phyloP scores from a whole-genome alignment of 257 asterid species.

The Jaltomata sinuosa region DNA sequence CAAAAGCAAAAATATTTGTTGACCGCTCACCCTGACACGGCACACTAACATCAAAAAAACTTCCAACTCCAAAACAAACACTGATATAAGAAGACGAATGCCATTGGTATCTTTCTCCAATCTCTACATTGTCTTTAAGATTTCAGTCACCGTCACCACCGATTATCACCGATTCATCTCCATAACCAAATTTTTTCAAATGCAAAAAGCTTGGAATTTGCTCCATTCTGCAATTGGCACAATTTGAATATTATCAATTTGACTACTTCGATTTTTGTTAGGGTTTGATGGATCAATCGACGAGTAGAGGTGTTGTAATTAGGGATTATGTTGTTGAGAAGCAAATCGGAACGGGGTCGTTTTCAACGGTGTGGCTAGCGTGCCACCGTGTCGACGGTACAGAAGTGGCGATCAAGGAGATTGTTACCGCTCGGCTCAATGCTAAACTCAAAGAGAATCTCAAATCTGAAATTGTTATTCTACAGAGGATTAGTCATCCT shows the following conservation, averaged over 20 bases:
- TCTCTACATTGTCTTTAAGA: background rate
- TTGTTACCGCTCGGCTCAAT: conserved; percentile 47
- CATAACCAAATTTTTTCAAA: no score
- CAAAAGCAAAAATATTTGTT: no score
- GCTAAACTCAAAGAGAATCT: conserved; percentile 68
- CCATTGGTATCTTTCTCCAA: no score
- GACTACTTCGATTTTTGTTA: background rate
- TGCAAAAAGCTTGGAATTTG: background rate
- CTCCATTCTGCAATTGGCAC: background rate
- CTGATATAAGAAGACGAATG: no score
- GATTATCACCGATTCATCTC: background rate
- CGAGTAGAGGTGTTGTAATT: conserved; percentile 23
- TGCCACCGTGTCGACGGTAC: conserved; percentile 74
- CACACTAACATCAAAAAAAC: no score
- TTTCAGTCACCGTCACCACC: background rate
- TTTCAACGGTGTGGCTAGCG: conserved; percentile 93
- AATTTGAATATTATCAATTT: background rate
- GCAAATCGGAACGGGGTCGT: conserved; percentile 78
- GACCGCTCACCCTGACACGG: no score
- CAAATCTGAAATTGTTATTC: conserved; percentile 81
- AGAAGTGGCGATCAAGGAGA: conserved; percentile 90
- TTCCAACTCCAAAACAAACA: no score
- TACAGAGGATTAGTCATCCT: conserved; percentile 75
- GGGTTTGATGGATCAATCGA: conserved; percentile 49
- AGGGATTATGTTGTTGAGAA: conserved; percentile 72